Percentiles rank a stretch among this genome's conserved stretches.
Conservation (phyloP, 2,329 filamentous ascomycete species). For the Pyricularia sp. region DNA sequence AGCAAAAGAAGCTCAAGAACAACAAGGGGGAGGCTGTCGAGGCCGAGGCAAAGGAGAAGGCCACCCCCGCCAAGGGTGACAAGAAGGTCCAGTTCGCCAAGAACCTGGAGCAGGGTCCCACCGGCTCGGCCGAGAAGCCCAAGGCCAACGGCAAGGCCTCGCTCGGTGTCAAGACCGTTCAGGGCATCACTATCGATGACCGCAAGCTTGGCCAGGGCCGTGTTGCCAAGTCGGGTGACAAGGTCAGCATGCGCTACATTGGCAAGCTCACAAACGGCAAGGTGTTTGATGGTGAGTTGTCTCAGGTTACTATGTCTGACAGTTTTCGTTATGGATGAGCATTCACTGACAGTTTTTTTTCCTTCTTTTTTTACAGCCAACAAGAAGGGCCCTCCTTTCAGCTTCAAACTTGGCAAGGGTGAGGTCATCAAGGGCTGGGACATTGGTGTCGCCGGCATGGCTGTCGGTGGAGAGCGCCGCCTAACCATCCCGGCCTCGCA, state of each 20-base stretch:
- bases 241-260: constrained; percentile 91
- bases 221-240: constrained; percentile 79
- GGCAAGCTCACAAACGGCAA: constrained; percentile 92
- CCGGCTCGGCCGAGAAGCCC: constrained; percentile 45
- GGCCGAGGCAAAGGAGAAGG: constrained; percentile 36
- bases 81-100: constrained; percentile 99
- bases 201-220: constrained; percentile 81
- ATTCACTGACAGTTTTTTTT: not conserved
- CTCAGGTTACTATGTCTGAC: not conserved
- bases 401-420: constrained; percentile 84
- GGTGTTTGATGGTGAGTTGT: constrained; percentile 73
- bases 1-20: constrained; percentile 97
- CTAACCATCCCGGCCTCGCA: constrained; percentile 77
- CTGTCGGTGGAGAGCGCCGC: constrained; percentile 83
- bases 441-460: constrained; percentile 84
- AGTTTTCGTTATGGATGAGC: not conserved
- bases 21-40: constrained; percentile 82
- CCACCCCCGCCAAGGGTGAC: constrained; percentile 39
- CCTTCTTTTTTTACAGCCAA: constrained; percentile 47
- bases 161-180: constrained; percentile 62
- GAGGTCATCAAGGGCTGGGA: constrained; percentile 99
- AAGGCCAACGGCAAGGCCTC: constrained; percentile 32
- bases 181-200: constrained; percentile 89
- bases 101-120: constrained; percentile 94
- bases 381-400: constrained; percentile 97